Evolutionary conservation across 164 flowering plant genomes (phyloP).

Genomic region (Saururus chinensis): DNA sequence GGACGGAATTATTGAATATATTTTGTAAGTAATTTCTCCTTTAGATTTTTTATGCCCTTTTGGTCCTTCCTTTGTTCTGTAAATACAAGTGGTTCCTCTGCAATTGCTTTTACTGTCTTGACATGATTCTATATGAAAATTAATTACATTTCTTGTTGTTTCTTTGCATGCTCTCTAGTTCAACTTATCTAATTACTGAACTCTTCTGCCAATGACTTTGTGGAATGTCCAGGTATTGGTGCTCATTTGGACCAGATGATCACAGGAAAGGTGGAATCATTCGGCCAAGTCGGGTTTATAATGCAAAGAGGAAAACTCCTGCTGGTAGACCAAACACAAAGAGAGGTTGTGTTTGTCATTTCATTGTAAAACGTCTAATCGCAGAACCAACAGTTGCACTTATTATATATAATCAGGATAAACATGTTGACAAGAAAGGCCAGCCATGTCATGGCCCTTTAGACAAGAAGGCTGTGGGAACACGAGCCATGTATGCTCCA

Average conservation of each 20-base stretch:
- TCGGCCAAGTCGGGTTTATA: conserved; percentile 74
- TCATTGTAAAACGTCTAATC: conserved; percentile 85
- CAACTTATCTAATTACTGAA: not conserved
- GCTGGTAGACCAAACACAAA: conserved; percentile 90
- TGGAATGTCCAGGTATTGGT: conserved; percentile 81
- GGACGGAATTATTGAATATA: conserved; percentile 91
- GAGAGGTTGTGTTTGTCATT: conserved; percentile 95
- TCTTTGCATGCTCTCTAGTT: not conserved
- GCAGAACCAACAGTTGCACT: conserved; percentile 95
- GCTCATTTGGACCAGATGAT: conserved; percentile 99
- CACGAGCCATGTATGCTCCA: conserved; percentile 92
- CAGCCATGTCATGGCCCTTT: conserved; percentile 94
- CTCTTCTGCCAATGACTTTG: not conserved
- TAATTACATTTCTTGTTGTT: too few species aligned
- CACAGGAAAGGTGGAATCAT: conserved; percentile 77
- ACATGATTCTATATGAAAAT: not conserved
- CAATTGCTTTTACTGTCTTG: not conserved
- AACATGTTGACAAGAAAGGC: conserved; percentile 83
- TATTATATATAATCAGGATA: conserved; percentile 77
- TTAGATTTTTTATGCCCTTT: not conserved
- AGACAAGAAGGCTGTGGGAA: conserved; percentile 82
- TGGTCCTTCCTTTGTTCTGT: not conserved
- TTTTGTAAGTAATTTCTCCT: conserved; percentile 49
- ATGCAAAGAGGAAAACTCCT: conserved; percentile 62
- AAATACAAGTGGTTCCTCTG: not conserved